Evolutionary conservation across 163 green algal species (phyloP).

Genomic region (Prototheca wickerhamii): DNA sequence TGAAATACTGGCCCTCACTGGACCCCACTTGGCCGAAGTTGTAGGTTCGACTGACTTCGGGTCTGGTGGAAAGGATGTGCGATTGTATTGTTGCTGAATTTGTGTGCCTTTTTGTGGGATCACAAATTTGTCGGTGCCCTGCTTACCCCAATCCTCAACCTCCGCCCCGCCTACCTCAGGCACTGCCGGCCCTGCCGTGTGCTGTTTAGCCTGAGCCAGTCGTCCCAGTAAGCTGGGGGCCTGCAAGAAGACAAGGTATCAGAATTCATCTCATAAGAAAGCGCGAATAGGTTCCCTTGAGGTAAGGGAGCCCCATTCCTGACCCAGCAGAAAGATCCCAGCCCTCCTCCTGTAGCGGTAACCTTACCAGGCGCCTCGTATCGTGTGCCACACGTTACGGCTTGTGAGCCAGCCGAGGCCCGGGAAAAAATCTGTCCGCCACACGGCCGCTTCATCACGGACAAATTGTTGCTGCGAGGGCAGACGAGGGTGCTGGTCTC

Average conservation of each 20-base stretch:
- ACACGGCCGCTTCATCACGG: constrained; percentile 18
- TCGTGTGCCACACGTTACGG: constrained; percentile 15
- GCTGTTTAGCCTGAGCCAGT: constrained; percentile 46
- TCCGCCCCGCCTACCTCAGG: constrained; percentile 43
- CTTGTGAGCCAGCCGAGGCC: constrained; percentile 53
- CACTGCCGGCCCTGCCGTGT: constrained; percentile 46
- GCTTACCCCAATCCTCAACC: neutral
- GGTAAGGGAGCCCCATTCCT: too few species aligned
- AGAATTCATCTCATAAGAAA: too few species aligned
- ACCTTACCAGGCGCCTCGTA: constrained; percentile 9
- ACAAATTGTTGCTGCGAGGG: constrained; percentile 21
- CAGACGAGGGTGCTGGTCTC: neutral
- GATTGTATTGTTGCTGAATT: neutral
- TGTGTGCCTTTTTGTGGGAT: neutral
- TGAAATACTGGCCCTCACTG: constrained; percentile 49
- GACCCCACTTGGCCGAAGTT: constrained; percentile 41
- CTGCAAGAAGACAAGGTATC: constrained; percentile 3
- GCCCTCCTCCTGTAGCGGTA: too few species aligned
- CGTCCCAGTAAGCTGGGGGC: constrained; percentile 56
- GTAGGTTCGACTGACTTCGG: constrained; percentile 30
- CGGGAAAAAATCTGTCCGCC: constrained; percentile 59
- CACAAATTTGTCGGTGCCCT: neutral
- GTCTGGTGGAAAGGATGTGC: neutral
- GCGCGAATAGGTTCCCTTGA: too few species aligned
- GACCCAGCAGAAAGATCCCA: too few species aligned